These are phyloP conservation scores for Aureobasidium sp. DNA, from an alignment of 2,329 filamentous ascomycete species.

Conservation along the genomic window DNA sequence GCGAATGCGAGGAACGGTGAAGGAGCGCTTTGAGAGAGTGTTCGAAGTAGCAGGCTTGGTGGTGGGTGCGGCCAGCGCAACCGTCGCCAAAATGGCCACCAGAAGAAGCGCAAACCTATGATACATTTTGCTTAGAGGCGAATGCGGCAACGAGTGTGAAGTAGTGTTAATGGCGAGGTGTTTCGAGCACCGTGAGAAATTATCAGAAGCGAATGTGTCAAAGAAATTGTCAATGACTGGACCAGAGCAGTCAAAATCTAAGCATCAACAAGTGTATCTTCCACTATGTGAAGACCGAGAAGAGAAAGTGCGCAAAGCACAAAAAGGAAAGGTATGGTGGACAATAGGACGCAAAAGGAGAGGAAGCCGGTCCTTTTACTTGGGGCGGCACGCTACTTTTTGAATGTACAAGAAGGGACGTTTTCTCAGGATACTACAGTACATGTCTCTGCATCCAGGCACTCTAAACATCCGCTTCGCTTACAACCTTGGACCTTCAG, in stretches of 20 bases:
- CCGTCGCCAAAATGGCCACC: constrained; percentile 32
- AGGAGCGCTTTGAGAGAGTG: constrained; percentile 48
- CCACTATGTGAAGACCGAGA: not conserved
- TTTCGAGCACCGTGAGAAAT: not conserved
- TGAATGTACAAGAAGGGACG: not conserved
- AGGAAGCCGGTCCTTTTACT: not conserved
- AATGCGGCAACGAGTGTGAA: not conserved
- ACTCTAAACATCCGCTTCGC: constrained; percentile 10
- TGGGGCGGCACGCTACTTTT: constrained; percentile 3
- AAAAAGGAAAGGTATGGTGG: not conserved
- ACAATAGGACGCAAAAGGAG: not conserved
- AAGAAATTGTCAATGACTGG: constrained; percentile 10
- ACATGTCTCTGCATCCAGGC: not conserved
- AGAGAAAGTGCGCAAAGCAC: not conserved
- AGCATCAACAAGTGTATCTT: not conserved
- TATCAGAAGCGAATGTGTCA: not conserved
- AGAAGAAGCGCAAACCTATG: constrained; percentile 2
- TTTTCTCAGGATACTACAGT: not conserved
- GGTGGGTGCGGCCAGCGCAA: constrained; percentile 42
- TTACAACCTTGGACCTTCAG: not conserved
- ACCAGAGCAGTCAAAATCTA: constrained; percentile 4
- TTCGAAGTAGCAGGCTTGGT: constrained; percentile 24
- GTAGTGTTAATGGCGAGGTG: not conserved
- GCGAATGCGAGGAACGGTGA: constrained; percentile 53
- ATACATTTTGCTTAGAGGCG: not conserved